phyloP scores from a whole-genome alignment of 208 protist species.

The Herpetomonas tarakana region DNA sequence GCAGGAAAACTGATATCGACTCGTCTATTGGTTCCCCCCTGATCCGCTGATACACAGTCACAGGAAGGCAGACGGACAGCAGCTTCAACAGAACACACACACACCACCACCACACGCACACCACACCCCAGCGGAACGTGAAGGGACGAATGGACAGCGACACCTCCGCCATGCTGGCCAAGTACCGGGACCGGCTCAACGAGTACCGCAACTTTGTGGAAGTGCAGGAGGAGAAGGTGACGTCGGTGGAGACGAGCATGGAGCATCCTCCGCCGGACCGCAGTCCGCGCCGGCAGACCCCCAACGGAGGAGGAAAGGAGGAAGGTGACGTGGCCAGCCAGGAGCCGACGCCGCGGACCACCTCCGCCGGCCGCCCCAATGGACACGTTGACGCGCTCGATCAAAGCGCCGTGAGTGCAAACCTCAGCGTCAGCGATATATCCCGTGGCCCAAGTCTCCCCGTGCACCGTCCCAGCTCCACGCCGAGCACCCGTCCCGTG shows the following conservation, averaged over 20 bases:
- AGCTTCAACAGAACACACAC: no score
- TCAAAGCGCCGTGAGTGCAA: background rate
- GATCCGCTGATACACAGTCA: no score
- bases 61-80: no score
- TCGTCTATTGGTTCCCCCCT: no score
- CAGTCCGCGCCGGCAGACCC: background rate
- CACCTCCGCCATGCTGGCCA: slow-evolving; percentile 4
- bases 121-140: no score
- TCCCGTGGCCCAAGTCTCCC: no score
- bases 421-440: no score
- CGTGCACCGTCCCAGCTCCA: background rate
- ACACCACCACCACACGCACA: no score
- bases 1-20: no score
- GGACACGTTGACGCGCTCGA: background rate
- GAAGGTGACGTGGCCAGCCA: background rate
- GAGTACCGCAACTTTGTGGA: background rate
- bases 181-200: background rate
- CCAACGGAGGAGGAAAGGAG: background rate
- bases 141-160: background rate
- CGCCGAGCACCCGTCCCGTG: background rate
- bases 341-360: background rate
- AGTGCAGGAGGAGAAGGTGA: background rate
- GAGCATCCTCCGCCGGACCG: background rate
- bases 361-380: no score
- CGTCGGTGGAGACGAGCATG: background rate